These are phyloP conservation scores for Suhomyces bokatorum DNA, from an alignment of 1,139 yeast genomes.

Conservation along the genomic window DNA sequence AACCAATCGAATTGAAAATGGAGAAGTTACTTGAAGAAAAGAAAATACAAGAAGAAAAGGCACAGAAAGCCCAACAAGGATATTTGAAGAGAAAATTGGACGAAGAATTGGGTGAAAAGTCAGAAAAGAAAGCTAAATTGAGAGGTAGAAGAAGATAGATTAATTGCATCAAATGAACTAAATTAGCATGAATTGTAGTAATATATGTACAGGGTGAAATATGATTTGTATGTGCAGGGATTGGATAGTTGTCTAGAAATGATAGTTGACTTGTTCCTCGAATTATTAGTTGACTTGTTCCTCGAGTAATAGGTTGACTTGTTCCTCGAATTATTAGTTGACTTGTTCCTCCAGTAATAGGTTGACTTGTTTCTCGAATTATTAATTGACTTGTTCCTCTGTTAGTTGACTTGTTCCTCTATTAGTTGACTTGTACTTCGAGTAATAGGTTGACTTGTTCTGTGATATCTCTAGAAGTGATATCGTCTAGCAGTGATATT, in stretches of 20 bases:
- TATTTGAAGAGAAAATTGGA: constrained; percentile 21
- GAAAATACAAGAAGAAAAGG: constrained; percentile 29
- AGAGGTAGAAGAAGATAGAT: constrained; percentile 13
- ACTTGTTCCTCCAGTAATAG: not conserved
- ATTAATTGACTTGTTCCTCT: not conserved
- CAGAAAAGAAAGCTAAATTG: constrained; percentile 7
- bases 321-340: no score
- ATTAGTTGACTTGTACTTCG: no score
- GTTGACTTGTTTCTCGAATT: no score
- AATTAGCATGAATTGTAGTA: constrained; percentile 8
- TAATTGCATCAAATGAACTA: not conserved
- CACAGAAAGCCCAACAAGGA: constrained; percentile 14
- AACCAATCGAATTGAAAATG: constrained; percentile 48
- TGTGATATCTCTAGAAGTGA: no score
- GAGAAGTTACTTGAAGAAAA: constrained; percentile 40
- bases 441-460: no score
- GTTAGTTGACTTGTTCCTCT: not conserved
- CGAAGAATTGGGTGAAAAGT: constrained; percentile 14
- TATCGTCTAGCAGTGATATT: no score
- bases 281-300: no score
- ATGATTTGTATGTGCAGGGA: not conserved
- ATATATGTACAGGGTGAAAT: no score
- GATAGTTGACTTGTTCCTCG: not conserved
- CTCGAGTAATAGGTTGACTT: no score
- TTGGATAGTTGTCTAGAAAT: not conserved